Percentiles rank a stretch among this genome's conserved stretches.
These are phyloP conservation scores for Larix kaempferi DNA, from an alignment of 75 land plant genomes.

Conservation along the genomic window DNA sequence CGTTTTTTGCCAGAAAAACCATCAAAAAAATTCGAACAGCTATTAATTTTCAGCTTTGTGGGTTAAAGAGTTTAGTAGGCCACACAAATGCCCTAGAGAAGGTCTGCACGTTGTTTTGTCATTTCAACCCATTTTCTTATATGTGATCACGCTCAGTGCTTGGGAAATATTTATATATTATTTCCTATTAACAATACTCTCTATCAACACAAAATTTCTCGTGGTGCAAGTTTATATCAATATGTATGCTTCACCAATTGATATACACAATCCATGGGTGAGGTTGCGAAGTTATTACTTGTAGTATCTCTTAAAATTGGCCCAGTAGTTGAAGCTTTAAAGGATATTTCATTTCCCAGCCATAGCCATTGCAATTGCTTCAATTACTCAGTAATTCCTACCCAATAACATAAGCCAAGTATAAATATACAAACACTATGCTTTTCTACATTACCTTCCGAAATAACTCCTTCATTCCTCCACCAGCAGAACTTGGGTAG, in stretches of 20 bases:
- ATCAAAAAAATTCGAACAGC: too few species aligned
- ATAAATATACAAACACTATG: background rate
- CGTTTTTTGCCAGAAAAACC: too few species aligned
- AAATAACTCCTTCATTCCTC: constrained; percentile 98
- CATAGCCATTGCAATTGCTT: background rate
- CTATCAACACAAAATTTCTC: background rate
- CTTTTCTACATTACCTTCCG: constrained; percentile 65
- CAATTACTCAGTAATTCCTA: background rate
- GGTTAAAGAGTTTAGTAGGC: too few species aligned
- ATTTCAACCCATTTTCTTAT: background rate
- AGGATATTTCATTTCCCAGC: background rate
- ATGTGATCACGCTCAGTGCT: background rate
- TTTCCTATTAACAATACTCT: background rate
- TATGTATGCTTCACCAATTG: background rate
- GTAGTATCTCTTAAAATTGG: background rate
- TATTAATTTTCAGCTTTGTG: too few species aligned
- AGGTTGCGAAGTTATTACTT: background rate
- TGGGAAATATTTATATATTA: background rate
- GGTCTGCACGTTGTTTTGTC: background rate
- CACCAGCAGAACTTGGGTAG: constrained; percentile 99
- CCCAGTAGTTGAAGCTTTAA: background rate
- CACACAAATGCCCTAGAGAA: too few species aligned
- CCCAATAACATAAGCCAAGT: background rate
- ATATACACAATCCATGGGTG: background rate
- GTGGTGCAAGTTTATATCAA: background rate